Percentiles rank a stretch among this genome's conserved stretches.
Conservation (phyloP, 2,329 filamentous ascomycete genomes). For the Bimuria novae-zelandiae region DNA sequence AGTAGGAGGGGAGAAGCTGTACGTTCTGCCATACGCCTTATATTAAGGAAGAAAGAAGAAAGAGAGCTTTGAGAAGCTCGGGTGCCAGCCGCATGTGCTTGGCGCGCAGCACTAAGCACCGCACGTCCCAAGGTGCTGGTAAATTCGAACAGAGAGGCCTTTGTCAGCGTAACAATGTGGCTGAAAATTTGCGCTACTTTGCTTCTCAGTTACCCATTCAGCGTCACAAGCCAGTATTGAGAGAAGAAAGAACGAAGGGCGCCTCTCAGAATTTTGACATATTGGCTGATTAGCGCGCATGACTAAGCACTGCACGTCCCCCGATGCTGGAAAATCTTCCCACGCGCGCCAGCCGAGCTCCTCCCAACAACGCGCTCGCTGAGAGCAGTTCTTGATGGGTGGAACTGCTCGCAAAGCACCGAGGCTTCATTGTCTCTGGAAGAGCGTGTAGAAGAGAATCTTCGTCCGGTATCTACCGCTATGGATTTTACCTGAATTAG, state of each 20-base stretch:
- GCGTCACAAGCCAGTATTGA: too few relatives aligned
- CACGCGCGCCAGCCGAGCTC: constrained; percentile 9
- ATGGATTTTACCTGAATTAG: constrained; percentile 55
- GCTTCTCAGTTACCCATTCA: too few relatives aligned
- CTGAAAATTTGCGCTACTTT: too few relatives aligned
- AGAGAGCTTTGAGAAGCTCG: too few relatives aligned
- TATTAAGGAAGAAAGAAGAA: too few relatives aligned
- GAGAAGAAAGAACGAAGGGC: constrained; percentile 19
- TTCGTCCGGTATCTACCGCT: constrained; percentile 59
- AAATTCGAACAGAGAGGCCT: too few relatives aligned
- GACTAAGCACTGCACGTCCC: constrained; percentile 35
- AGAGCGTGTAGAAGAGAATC: constrained; percentile 51
- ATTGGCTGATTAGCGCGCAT: constrained; percentile 34
- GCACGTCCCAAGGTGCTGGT: too few relatives aligned
- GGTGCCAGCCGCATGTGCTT: too few relatives aligned
- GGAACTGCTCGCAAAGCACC: constrained; percentile 40
- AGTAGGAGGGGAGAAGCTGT: too few relatives aligned
- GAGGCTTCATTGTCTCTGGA: constrained; percentile 51
- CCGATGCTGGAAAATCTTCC: constrained; percentile 27
- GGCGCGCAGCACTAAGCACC: too few relatives aligned
- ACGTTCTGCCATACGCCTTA: too few relatives aligned
- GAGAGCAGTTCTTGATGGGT: constrained; percentile 41
- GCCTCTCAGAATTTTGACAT: constrained; percentile 23
- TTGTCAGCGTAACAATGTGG: too few relatives aligned
- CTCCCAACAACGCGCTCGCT: constrained; percentile 42